phyloP scores from a whole-genome alignment of 306 rosid genomes.

The Medicago arabica region DNA sequence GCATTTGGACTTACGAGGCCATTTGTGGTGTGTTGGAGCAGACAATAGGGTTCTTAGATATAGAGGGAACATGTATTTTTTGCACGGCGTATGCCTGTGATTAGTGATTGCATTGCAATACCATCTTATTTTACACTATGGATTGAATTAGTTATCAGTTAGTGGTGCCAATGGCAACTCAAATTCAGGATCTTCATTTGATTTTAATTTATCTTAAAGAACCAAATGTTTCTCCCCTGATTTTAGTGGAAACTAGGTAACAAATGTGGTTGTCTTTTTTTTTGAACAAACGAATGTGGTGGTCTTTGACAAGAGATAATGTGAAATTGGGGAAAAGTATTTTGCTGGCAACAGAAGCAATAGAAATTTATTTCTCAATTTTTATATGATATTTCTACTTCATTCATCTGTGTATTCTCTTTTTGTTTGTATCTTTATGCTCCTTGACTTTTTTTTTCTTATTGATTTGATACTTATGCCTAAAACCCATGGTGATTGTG shows the following conservation, averaged over 20 bases:
- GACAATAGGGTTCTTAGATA: constrained; percentile 61
- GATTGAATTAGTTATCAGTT: constrained; percentile 3
- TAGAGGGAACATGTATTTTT: constrained; percentile 64
- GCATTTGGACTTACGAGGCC: constrained; percentile 73
- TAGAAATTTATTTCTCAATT: not conserved
- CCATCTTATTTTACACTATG: not conserved
- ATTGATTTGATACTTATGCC: not conserved
- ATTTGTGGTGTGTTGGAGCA: constrained; percentile 83
- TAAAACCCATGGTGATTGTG: not conserved
- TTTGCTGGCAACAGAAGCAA: constrained; percentile 4
- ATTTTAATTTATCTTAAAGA: not conserved
- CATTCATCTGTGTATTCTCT: not conserved
- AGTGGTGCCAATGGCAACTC: constrained; percentile 6
- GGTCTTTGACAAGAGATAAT: not conserved
- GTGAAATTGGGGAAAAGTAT: not conserved
- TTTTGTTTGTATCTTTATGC: not conserved
- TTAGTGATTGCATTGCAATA: constrained; percentile 6
- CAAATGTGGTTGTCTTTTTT: not conserved
- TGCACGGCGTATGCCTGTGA: constrained; percentile 68
- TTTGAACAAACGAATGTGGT: not conserved
- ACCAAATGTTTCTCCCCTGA: constrained; percentile 19
- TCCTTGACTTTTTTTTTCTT: not conserved
- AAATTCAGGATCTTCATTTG: constrained; percentile 29
- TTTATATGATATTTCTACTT: constrained; percentile 4
- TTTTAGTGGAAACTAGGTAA: constrained; percentile 1